Percentiles rank a stretch among this genome's conserved stretches.
These are phyloP conservation scores for Paecilomyces sp. DNA, from an alignment of 2,329 filamentous ascomycete species.

Conservation along the genomic window DNA sequence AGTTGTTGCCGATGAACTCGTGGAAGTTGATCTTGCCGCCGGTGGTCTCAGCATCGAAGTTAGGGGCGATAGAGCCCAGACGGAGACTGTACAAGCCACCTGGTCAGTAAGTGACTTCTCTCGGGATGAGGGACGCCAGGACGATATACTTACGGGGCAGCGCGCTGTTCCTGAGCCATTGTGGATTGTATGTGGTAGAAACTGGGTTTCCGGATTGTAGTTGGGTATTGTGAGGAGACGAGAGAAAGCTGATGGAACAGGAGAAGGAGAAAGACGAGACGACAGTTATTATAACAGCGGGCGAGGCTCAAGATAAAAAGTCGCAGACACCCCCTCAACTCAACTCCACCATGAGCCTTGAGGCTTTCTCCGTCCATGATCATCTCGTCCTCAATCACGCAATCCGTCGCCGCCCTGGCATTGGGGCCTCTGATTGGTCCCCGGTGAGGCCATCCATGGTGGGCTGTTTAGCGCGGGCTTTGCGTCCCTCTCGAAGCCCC, in stretches of 20 bases:
- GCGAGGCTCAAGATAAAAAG: background rate
- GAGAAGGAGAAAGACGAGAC: slow-evolving; percentile 1
- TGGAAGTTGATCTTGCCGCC: slow-evolving; percentile 63
- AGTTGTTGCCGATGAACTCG: slow-evolving; percentile 63
- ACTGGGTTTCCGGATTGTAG: background rate
- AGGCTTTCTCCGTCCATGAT: slow-evolving; percentile 7
- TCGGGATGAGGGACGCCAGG: background rate
- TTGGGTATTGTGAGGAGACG: background rate
- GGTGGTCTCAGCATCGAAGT: slow-evolving; percentile 64
- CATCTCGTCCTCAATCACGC: slow-evolving; percentile 22
- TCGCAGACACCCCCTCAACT: slow-evolving; percentile 5
- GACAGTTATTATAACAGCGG: background rate
- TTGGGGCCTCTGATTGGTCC: slow-evolving; percentile 22
- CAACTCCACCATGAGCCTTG: slow-evolving; percentile 7
- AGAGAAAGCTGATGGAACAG: slow-evolving; percentile 10
- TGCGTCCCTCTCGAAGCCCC: background rate
- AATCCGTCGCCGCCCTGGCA: slow-evolving; percentile 24
- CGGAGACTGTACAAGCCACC: slow-evolving; percentile 43
- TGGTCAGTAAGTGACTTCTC: slow-evolving; percentile 6
- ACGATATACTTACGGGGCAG: slow-evolving; percentile 30
- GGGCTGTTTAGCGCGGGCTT: slow-evolving; percentile 18
- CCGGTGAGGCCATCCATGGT: slow-evolving; percentile 4
- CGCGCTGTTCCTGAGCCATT: slow-evolving; percentile 37
- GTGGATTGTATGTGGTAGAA: slow-evolving; percentile 9
- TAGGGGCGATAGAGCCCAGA: slow-evolving; percentile 59